Base-by-base conservation (phyloP, 371 early-diverging fungal genomes). In the Mucor irregularis region DNA sequence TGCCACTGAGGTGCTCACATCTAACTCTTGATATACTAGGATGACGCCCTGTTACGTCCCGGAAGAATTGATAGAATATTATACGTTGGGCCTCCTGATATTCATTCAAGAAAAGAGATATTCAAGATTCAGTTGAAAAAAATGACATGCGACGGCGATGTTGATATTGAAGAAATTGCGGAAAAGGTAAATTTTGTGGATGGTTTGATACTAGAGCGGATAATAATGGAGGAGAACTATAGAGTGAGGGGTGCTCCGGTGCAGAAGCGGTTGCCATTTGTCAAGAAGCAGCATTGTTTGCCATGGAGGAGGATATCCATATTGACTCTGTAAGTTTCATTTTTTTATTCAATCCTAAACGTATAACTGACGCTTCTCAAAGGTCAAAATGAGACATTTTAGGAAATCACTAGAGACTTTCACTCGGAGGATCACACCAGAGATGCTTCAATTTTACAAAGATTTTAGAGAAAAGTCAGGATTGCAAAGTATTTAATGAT, bases 51-150 rank as follows among this genome's bases (percentile, higher is more conserved):
- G 21, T 71, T 99, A 58, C 81, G 99, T 21, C 99, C 99, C 0
- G 99, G 98, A 3, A 81, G 99, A 22, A 93, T 99, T 51, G 99
- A 99, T 70, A 75, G 96, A 7, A 90, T 97, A 43, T 74, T 99
- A 0, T 96, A 97, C 62, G 93, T 99, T 3, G 86, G 90, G 0
- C 95, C 94, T 14, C 99, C 99, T 0, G 93, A 97, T 66, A 43
- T 68, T 11, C 76, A 64, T 1, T 82, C 95, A 4, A 80, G 98
- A n/a, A 69, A 64, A 16, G 88, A 90, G 53, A 98, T 99, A 21
- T 83, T 99, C 42, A 57, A 66, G 33, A 84, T 95, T 21, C 92
- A 89, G 64, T 62, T 86, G 10, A 59, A 61, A 5, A 84, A 81
- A 54, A 94, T 95, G 83, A 63, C 86, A 1, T 74, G 77, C 33